phyloP scores from a whole-genome alignment of 192 early-diverging fungal genomes.

The Coemansia sp. region DNA sequence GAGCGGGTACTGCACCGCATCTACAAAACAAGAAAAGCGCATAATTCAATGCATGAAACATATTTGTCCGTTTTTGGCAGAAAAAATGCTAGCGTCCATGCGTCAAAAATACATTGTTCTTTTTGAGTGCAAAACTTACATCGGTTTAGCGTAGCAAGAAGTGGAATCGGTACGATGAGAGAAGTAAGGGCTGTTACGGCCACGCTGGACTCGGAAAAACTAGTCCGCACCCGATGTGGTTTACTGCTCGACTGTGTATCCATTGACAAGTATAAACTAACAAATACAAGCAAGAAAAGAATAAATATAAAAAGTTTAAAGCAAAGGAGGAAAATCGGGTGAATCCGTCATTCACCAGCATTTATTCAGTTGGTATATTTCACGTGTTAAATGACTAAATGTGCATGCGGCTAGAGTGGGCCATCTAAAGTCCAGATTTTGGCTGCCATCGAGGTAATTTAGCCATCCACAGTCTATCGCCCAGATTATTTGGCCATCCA shows the following conservation, averaged over 20 bases:
- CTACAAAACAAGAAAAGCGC: slow-evolving; percentile 18
- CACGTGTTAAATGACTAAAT: not conserved
- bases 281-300: slow-evolving; percentile 2
- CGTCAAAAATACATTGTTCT: too few species aligned
- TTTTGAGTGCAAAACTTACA: slow-evolving; percentile 16
- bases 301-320: slow-evolving; percentile 1
- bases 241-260: slow-evolving; percentile 1
- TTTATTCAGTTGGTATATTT: not conserved
- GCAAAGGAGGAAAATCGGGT: not conserved
- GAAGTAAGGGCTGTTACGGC: slow-evolving; percentile 22
- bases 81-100: not conserved
- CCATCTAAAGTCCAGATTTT: too few species aligned
- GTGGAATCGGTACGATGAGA: slow-evolving; percentile 35
- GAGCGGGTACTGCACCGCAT: slow-evolving; percentile 33
- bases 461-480: too few species aligned
- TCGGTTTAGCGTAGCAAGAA: slow-evolving; percentile 34
- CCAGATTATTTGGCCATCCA: slow-evolving; percentile 50
- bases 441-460: too few species aligned
- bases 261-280: not conserved
- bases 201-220: slow-evolving; percentile 25
- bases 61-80: not conserved
- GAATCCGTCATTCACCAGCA: too few species aligned
- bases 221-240: slow-evolving; percentile 4
- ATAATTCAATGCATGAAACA: not conserved
- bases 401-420: too few species aligned